A percentile compares a stretch with the other conserved stretches of the same genome.
phyloP scores from a whole-genome alignment of 495 filamentous ascomycete genomes.

The Lepidopterella palustris region DNA sequence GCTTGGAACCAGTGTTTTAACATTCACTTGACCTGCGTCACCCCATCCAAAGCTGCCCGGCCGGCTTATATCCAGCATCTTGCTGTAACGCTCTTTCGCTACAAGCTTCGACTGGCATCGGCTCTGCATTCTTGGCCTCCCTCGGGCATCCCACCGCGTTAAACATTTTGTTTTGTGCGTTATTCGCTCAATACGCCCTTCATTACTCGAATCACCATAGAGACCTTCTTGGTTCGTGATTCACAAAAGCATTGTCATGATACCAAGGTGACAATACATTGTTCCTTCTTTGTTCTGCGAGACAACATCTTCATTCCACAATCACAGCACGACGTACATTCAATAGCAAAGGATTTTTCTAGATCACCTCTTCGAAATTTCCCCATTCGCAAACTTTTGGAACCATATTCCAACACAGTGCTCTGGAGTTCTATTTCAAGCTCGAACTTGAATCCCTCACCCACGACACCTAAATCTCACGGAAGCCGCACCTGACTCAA shows the following conservation, averaged over 20 bases:
- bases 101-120: neutral
- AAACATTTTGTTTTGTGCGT: neutral
- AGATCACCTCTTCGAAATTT: neutral
- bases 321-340: neutral
- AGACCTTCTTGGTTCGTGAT: slow-evolving; percentile 7
- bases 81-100: neutral
- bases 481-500: neutral
- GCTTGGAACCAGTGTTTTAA: neutral
- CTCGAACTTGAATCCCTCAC: neutral
- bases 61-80: neutral
- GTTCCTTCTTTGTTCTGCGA: neutral
- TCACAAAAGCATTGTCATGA: slow-evolving; percentile 14
- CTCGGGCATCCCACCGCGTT: neutral
- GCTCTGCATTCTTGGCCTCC: neutral
- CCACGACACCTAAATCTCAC: neutral
- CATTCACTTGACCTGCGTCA: neutral
- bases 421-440: slow-evolving; percentile 6
- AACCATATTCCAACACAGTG: neutral
- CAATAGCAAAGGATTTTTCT: no score
- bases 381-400: neutral
- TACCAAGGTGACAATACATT: slow-evolving; percentile 11
- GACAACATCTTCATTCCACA: slow-evolving; percentile 8
- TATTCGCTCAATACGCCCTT: neutral
- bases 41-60: neutral
- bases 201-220: neutral